A percentile compares a stretch with the other conserved stretches of the same genome.
Conservation (phyloP, 1,284 basidiomycete species). For the Ceratobasidium sp. region DNA sequence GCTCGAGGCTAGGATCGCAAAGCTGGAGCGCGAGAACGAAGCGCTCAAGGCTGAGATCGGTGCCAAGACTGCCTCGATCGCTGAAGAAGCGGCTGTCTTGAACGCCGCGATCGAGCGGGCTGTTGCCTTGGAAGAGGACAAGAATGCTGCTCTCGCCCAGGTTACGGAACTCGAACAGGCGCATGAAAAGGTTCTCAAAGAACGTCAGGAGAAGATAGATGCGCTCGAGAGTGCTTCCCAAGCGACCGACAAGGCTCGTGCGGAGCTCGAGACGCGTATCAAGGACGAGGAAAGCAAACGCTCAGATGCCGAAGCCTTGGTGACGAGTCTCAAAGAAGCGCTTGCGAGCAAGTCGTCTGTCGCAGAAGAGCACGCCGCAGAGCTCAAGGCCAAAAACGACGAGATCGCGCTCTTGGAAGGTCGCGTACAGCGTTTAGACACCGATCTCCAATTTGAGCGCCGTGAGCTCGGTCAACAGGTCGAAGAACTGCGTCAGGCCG, state of each 20-base stretch:
- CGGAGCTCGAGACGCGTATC: slow-evolving; percentile 63
- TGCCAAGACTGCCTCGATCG: slow-evolving; percentile 42
- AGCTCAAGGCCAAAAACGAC: slow-evolving; percentile 67
- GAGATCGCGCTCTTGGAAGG: slow-evolving; percentile 68
- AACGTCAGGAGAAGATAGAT: slow-evolving; percentile 67
- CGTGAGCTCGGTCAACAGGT: slow-evolving; percentile 76
- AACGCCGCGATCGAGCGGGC: slow-evolving; percentile 44
- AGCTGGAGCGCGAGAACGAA: slow-evolving; percentile 56
- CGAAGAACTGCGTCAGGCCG: slow-evolving; percentile 84
- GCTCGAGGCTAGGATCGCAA: slow-evolving; percentile 48
- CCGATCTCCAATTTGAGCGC: slow-evolving; percentile 74
- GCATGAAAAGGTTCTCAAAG: slow-evolving; percentile 63
- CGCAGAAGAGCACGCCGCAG: slow-evolving; percentile 66
- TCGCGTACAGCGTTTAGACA: slow-evolving; percentile 64
- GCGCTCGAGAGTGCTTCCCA: neutral
- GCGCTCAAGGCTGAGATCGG: slow-evolving; percentile 53
- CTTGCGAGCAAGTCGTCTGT: slow-evolving; percentile 67
- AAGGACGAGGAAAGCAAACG: slow-evolving; percentile 60
- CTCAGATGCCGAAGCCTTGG: slow-evolving; percentile 57
- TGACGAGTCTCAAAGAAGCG: slow-evolving; percentile 66
- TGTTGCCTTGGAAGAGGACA: slow-evolving; percentile 61
- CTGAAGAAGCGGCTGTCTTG: slow-evolving; percentile 49
- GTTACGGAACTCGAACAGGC: slow-evolving; percentile 65
- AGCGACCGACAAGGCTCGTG: slow-evolving; percentile 43
- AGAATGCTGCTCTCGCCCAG: slow-evolving; percentile 62